Evolutionary conservation across 139 green algal species (phyloP).

Genomic region (Astrephomene gubernaculifera): DNA sequence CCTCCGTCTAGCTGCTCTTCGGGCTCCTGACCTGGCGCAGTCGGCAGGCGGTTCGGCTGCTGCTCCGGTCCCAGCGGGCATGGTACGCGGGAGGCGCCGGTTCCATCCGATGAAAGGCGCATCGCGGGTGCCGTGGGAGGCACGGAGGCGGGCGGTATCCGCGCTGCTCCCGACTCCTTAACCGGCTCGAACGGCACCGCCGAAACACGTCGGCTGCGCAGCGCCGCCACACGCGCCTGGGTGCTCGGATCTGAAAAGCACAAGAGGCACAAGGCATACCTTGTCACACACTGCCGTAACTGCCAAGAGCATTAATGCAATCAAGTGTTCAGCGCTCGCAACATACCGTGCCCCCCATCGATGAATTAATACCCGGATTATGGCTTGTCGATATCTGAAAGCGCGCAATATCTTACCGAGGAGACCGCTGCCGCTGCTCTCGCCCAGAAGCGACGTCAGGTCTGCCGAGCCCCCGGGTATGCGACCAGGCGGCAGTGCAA

Average conservation of each 20-base stretch:
- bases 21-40: slow-evolving; percentile 18
- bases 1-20: neutral
- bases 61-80: neutral
- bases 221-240: slow-evolving; percentile 6
- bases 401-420: no score
- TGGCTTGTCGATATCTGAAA: no score
- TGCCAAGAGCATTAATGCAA: no score
- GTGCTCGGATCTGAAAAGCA: neutral
- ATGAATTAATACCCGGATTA: no score
- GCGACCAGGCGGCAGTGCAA: slow-evolving; percentile 13
- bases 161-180: no score
- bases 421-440: neutral
- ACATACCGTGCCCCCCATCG: no score
- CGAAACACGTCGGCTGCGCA: slow-evolving; percentile 12
- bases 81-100: neutral
- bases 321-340: no score
- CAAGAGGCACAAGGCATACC: neutral
- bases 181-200: slow-evolving; percentile 5
- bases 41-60: neutral
- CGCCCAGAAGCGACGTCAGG: neutral
- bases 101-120: neutral
- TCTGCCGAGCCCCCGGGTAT: slow-evolving; percentile 30
- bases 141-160: neutral
- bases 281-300: no score
- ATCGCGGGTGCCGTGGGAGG: neutral